phyloP scores from a whole-genome alignment of 768 basidiomycete species.

The Boletus coccyginus region DNA sequence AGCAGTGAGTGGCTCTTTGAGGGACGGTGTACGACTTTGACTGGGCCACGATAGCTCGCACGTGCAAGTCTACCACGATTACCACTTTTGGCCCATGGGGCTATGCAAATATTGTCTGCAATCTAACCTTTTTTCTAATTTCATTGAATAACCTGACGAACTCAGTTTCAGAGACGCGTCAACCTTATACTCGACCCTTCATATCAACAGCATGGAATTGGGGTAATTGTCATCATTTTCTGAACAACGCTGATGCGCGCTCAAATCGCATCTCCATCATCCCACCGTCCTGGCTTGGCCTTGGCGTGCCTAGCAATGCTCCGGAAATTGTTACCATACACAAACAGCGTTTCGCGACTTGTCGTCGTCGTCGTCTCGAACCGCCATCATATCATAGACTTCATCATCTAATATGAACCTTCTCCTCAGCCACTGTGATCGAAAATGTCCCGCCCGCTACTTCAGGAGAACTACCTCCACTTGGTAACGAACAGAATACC shows the following conservation, averaged over 20 bases:
- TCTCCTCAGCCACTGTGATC: constrained; percentile 5
- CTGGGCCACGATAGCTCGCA: constrained; percentile 2
- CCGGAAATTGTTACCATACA: constrained; percentile 25
- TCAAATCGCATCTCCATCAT: constrained; percentile 8
- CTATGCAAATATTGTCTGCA: too few relatives aligned
- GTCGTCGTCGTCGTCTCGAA: not conserved
- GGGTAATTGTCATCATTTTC: constrained; percentile 8
- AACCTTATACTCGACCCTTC: constrained; percentile 11
- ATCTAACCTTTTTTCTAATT: not conserved
- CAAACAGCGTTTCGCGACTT: constrained; percentile 11
- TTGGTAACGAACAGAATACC: constrained; percentile 14
- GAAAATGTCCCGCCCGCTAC: not conserved
- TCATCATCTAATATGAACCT: not conserved
- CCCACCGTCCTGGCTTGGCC: not conserved
- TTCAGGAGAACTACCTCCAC: constrained; percentile 18
- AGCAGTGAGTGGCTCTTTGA: too few relatives aligned
- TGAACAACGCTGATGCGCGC: not conserved
- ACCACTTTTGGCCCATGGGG: constrained; percentile 5
- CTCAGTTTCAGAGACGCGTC: constrained; percentile 4
- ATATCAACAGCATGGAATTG: not conserved
- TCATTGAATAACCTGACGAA: not conserved
- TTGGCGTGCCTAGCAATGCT: not conserved
- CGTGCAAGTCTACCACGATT: constrained; percentile 3
- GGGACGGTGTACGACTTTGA: not conserved
- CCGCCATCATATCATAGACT: constrained; percentile 1